Percentiles rank a stretch among this genome's conserved stretches.
Evolutionary conservation across 2,329 filamentous ascomycete genomes (phyloP).

Genomic region (Pseudopyrenochaeta lycopersici): DNA sequence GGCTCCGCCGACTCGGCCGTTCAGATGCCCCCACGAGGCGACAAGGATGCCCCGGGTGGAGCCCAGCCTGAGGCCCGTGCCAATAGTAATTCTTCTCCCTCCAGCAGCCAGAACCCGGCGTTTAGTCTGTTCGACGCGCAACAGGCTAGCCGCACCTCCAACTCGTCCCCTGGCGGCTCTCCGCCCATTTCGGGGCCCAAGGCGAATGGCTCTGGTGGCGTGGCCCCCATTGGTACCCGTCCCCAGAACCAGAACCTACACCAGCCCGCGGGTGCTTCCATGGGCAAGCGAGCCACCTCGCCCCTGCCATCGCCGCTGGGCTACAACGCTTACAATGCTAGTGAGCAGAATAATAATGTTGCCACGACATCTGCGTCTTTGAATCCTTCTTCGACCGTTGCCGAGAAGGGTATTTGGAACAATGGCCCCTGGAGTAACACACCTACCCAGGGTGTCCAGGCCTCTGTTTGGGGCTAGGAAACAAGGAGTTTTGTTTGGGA

Average conservation of each 20-base stretch:
- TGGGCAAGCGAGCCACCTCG: conserved; percentile 86
- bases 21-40: conserved; percentile 59
- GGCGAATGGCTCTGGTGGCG: conserved; percentile 68
- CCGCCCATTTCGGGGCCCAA: conserved; percentile 74
- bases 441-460: conserved; percentile 76
- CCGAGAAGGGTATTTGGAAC: conserved; percentile 71
- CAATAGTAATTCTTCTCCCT: conserved; percentile 87
- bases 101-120: conserved; percentile 66
- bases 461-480: conserved; percentile 88
- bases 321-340: conserved; percentile 67
- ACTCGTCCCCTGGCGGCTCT: conserved; percentile 84
- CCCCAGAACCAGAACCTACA: conserved; percentile 68
- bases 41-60: conserved; percentile 54
- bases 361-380: conserved; percentile 62
- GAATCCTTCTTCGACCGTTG: conserved; percentile 61
- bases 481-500: conserved; percentile 43
- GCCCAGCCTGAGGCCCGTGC: conserved; percentile 73
- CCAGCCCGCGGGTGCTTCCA: conserved; percentile 65
- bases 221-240: conserved; percentile 93
- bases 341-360: conserved; percentile 58
- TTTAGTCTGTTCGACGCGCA: conserved; percentile 63
- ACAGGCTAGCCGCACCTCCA: conserved; percentile 80
- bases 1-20: conserved; percentile 61
- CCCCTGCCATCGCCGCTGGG: conserved; percentile 89
- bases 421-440: conserved; percentile 86